Conservation (phyloP, 768 basidiomycete species). For the Hygrocybe punicea region DNA sequence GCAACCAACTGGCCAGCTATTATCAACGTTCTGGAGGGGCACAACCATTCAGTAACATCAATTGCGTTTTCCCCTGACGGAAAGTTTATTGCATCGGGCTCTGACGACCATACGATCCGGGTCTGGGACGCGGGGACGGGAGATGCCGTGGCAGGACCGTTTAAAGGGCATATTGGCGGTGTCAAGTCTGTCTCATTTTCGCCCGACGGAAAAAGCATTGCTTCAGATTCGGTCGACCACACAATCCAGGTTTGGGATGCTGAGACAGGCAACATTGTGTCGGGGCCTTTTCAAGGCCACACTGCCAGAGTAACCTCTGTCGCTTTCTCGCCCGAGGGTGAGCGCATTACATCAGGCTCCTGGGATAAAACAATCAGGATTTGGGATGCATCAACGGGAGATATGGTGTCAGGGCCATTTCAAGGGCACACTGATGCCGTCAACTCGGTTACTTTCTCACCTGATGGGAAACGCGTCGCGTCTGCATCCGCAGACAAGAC, state of each 20-base stretch:
- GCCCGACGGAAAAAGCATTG: neutral
- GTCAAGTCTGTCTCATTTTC: neutral
- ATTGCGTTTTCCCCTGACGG: too few species aligned
- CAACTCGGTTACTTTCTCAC: constrained; percentile 25
- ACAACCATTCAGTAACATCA: too few species aligned
- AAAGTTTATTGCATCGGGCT: too few species aligned
- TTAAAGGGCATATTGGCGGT: neutral
- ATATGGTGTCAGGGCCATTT: constrained; percentile 6
- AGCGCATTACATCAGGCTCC: constrained; percentile 22
- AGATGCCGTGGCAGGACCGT: too few species aligned
- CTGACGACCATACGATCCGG: too few species aligned
- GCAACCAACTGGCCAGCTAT: too few species aligned
- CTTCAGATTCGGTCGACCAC: neutral
- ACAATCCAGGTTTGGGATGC: neutral
- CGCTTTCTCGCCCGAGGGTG: constrained; percentile 18
- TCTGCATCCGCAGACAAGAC: constrained; percentile 21
- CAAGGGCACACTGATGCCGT: constrained; percentile 16
- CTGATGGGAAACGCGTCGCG: constrained; percentile 21
- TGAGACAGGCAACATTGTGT: neutral
- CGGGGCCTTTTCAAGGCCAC: neutral
- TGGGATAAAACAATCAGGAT: constrained; percentile 8
- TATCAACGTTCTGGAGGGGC: too few species aligned
- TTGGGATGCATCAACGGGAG: constrained; percentile 7
- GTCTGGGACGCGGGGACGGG: too few species aligned
- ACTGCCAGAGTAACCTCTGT: neutral